Percentiles rank a stretch among this genome's conserved stretches.
Evolutionary conservation across 1,139 yeast species (phyloP).

Genomic region (Blastobotrys illinoisensis): DNA sequence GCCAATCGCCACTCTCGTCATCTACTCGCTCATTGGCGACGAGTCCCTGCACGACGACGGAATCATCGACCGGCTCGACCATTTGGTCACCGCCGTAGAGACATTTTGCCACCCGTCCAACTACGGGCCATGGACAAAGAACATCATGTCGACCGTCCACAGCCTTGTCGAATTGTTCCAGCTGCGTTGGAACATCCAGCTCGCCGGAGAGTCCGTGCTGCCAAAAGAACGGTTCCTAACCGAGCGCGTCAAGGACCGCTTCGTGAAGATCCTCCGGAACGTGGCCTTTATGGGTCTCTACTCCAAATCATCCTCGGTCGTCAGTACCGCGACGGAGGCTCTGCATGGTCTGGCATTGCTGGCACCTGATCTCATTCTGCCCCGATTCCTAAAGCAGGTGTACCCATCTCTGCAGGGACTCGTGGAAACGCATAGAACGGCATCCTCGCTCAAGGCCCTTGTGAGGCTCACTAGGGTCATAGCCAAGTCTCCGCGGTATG

Average conservation of each 20-base stretch:
- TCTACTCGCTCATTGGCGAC: slow-evolving; percentile 56
- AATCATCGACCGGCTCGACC: slow-evolving; percentile 48
- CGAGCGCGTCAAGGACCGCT: slow-evolving; percentile 40
- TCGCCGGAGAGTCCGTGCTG: slow-evolving; percentile 30
- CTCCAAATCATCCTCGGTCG: slow-evolving; percentile 57
- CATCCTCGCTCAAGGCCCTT: slow-evolving; percentile 64
- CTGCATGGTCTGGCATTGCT: slow-evolving; percentile 62
- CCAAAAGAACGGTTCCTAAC: slow-evolving; percentile 46
- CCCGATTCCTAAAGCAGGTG: slow-evolving; percentile 61
- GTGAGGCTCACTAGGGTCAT: slow-evolving; percentile 64
- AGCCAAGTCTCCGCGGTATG: slow-evolving; percentile 56
- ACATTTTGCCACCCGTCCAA: slow-evolving; percentile 93
- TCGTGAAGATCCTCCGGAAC: slow-evolving; percentile 55
- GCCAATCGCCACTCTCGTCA: slow-evolving; percentile 51
- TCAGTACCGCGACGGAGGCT: slow-evolving; percentile 55
- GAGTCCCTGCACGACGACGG: slow-evolving; percentile 37
- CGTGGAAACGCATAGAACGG: slow-evolving; percentile 76
- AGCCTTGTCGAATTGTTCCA: slow-evolving; percentile 31
- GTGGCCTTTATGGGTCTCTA: slow-evolving; percentile 70
- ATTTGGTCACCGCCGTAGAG: slow-evolving; percentile 63
- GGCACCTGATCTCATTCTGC: slow-evolving; percentile 57
- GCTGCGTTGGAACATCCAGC: slow-evolving; percentile 34
- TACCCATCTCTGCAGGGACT: slow-evolving; percentile 78
- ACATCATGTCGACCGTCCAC: slow-evolving; percentile 60
- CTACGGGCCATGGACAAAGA: slow-evolving; percentile 74